Evolutionary conservation across 1,284 basidiomycete genomes (phyloP).

Genomic region (Coriolopsis trogii): DNA sequence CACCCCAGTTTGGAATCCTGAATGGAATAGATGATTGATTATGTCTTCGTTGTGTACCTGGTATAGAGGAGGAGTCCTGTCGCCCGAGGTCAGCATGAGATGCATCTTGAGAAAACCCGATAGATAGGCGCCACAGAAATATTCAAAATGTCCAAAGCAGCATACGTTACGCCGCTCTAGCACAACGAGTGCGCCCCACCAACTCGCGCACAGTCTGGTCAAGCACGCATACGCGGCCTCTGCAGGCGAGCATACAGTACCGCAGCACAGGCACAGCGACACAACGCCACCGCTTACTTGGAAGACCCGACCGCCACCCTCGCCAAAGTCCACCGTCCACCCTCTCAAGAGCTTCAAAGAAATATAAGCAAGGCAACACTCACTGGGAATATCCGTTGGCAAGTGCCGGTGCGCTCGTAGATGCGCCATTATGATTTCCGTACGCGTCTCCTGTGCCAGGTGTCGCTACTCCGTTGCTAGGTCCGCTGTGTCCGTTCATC

Average conservation of each 20-base stretch:
- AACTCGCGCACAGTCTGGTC: too few species aligned
- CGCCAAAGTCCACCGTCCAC: too few species aligned
- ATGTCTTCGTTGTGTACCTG: constrained; percentile 71
- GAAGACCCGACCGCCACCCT: too few species aligned
- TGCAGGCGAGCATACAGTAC: too few species aligned
- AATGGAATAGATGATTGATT: constrained; percentile 73
- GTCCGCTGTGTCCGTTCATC: constrained; percentile 38
- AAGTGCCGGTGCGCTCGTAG: constrained; percentile 23
- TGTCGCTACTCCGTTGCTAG: constrained; percentile 34
- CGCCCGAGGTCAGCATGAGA: constrained; percentile 5
- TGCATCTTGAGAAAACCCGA: constrained; percentile 2
- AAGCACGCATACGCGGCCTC: too few species aligned
- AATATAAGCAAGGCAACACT: constrained; percentile 14
- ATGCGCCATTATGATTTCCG: constrained; percentile 28
- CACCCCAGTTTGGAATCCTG: constrained; percentile 80
- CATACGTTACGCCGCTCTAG: too few species aligned
- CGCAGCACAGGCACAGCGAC: too few species aligned
- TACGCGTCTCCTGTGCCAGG: constrained; percentile 25
- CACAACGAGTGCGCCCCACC: too few species aligned
- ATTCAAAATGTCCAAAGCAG: too few species aligned
- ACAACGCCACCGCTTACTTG: too few species aligned
- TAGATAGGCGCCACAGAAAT: constrained; percentile 10
- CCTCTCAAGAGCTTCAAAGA: too few species aligned
- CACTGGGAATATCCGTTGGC: constrained; percentile 35
- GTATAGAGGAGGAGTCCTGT: constrained; percentile 44